Evolutionary conservation across 1,139 yeast genomes (phyloP), one percentile per base, ranked within the genome.

Genomic region (Arxiozyma heterogenica): DNA sequence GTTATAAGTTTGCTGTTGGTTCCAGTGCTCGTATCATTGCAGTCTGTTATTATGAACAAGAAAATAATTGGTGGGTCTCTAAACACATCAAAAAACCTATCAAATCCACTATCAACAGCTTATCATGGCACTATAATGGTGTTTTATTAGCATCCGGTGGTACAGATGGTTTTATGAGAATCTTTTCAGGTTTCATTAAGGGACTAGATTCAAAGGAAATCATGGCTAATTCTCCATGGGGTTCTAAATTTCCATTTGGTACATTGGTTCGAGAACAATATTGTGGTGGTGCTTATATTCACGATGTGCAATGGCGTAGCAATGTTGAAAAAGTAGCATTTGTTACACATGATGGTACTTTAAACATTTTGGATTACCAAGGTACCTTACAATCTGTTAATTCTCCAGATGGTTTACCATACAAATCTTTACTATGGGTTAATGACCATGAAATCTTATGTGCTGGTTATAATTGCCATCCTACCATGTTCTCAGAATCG

Each of bases 41-140:
- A 20, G 86, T 94, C 51, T 94, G 98, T 74, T 93, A 91, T 73
- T 93, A 87, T 70, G 98, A 94, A 71, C 86, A 79, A 59, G 97
- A 91, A 65, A 93, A 93, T 70, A 96, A 94, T 69, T 94, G 99
- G 99, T 94, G 99, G 99, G 91, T 93, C 52, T 89, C 98, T 22
- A 93, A 91, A 73, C 98, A 93, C 73, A 82, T 94, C 73, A 90
- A 90, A 76, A 89, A 88, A 72, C 97, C 97, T 20, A 77, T 91
- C 63, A 85, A 86, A 68, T 87, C 96, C 12, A 89, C 98, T 46
- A 80, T 93, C 61, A 79, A 93, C 61, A 79, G 87, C 47, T 77
- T 93, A 53, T 86, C 85, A 58, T 94, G 99, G 99, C 98, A 94
- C 69, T 93, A 91, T 56, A 94, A 94, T 71, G 86, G 85, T 61